Conservation (phyloP, 495 filamentous ascomycete species). For the Hyaloscypha finlandica region DNA sequence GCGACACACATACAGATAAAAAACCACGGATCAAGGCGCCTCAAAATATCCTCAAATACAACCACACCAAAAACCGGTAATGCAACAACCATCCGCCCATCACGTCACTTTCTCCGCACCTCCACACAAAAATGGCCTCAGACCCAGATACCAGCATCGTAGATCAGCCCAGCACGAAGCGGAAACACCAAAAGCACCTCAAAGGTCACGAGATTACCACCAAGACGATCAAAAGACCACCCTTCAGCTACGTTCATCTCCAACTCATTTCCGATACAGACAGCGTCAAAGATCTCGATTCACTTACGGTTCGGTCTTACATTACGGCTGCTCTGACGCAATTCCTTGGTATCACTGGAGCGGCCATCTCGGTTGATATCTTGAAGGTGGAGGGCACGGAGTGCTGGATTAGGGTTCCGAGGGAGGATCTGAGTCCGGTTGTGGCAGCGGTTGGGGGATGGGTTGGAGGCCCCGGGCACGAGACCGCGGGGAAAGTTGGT, state of each 20-base stretch:
- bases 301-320: conserved; percentile 71
- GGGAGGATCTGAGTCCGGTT: conserved; percentile 65
- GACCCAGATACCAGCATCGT: neutral
- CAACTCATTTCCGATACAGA: conserved; percentile 14
- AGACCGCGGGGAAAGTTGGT: conserved; percentile 42
- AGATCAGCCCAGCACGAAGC: neutral
- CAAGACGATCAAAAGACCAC: conserved; percentile 29
- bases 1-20: no score
- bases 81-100: neutral
- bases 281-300: conserved; percentile 52
- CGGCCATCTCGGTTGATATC: conserved; percentile 79
- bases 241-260: conserved; percentile 29
- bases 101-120: neutral
- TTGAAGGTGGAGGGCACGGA: conserved; percentile 59
- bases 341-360: conserved; percentile 77
- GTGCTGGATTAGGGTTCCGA: conserved; percentile 76
- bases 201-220: conserved; percentile 26
- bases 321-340: conserved; percentile 73
- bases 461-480: conserved; percentile 41
- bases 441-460: conserved; percentile 68
- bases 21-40: no score
- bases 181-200: neutral
- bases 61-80: neutral
- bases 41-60: neutral
- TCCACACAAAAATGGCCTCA: neutral